Percentiles rank a stretch among this genome's conserved stretches.
phyloP scores from a whole-genome alignment of 495 filamentous ascomycete genomes.

The Aspergillus cavernicola region DNA sequence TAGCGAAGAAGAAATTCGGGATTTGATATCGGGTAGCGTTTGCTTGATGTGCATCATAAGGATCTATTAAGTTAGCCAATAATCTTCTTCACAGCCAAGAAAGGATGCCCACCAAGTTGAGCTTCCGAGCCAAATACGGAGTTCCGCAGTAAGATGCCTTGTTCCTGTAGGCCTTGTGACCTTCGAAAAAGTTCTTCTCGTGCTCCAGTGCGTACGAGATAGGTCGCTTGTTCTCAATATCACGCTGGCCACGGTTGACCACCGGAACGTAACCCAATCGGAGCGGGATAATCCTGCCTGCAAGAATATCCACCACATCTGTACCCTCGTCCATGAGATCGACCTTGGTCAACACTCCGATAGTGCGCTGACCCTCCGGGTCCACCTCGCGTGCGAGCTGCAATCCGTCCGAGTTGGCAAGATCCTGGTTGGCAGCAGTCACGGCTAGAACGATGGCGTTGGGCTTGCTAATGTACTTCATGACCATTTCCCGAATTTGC shows the following conservation, averaged over 20 bases:
- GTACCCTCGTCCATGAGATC: constrained; percentile 99
- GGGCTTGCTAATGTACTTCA: constrained; percentile 97
- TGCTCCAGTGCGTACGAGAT: constrained; percentile 92
- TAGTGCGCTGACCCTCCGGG: constrained; percentile 95
- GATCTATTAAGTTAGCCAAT: constrained; percentile 54
- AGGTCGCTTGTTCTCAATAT: constrained; percentile 94
- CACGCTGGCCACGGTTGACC: constrained; percentile 97
- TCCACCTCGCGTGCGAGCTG: constrained; percentile 97
- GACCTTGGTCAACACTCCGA: constrained; percentile 98
- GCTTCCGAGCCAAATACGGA: constrained; percentile 90
- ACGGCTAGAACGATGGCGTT: constrained; percentile 98
- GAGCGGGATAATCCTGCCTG: constrained; percentile 94
- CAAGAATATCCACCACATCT: constrained; percentile 98
- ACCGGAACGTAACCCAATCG: constrained; percentile 97
- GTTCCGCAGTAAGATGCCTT: constrained; percentile 99
- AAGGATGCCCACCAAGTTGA: constrained; percentile 68
- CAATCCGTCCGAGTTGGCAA: constrained; percentile 97
- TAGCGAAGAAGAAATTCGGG: constrained; percentile 84
- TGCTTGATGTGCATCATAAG: constrained; percentile 99
- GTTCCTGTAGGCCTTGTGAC: constrained; percentile 97
- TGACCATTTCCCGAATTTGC: constrained; percentile 97
- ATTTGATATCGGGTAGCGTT: constrained; percentile 97
- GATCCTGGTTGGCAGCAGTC: constrained; percentile 92
- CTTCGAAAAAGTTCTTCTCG: constrained; percentile 97
- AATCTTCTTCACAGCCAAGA: background rate